Evolutionary conservation across 768 basidiomycete species (phyloP).

Genomic region (Lentinula lateritia): DNA sequence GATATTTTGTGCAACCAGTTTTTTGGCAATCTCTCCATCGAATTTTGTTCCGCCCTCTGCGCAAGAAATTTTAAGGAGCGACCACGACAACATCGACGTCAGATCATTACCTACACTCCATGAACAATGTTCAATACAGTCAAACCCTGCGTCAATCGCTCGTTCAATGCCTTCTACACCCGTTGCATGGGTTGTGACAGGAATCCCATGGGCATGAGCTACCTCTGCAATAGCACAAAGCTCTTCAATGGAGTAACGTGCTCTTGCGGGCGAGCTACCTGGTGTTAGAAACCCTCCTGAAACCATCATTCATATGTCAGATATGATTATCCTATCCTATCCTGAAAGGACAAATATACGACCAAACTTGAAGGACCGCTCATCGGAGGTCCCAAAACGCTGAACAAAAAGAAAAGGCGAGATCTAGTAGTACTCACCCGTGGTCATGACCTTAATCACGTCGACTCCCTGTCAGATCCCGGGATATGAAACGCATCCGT

Average conservation of each 20-base stretch:
- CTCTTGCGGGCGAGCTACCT: constrained; percentile 1
- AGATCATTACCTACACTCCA: constrained; percentile 5
- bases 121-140: constrained; percentile 8
- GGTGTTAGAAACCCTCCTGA: constrained; percentile 5
- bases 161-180: constrained; percentile 5
- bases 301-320: not conserved
- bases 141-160: constrained; percentile 3
- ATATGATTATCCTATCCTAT: too few relatives aligned
- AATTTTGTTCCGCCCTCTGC: constrained; percentile 7
- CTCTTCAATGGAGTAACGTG: constrained; percentile 7
- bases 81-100: not conserved
- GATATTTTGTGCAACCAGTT: not conserved
- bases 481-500: not conserved
- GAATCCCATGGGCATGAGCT: constrained; percentile 2
- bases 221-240: constrained; percentile 5
- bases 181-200: constrained; percentile 6
- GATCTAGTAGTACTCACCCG: not conserved
- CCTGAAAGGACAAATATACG: too few relatives aligned
- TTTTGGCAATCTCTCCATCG: constrained; percentile 5
- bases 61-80: not conserved
- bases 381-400: too few relatives aligned
- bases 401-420: not conserved
- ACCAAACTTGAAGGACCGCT: too few relatives aligned
- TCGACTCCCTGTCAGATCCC: constrained; percentile 1
- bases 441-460: constrained; percentile 8